Conservation (phyloP, 495 filamentous ascomycete genomes). For the Patellaria atrata region DNA sequence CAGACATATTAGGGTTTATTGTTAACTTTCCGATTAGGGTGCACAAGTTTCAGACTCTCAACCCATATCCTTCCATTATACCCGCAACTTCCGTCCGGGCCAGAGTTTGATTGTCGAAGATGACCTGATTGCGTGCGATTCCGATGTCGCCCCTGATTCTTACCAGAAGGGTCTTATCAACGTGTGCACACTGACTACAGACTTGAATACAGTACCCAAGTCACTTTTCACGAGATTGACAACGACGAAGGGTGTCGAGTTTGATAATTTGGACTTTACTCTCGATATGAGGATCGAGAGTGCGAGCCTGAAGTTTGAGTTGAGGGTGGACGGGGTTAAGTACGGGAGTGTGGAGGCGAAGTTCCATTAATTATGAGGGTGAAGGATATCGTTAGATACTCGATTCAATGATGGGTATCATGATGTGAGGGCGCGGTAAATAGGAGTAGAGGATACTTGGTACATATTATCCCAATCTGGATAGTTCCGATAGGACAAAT, state of each 20-base stretch:
- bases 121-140: constrained; percentile 56
- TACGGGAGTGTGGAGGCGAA: constrained; percentile 60
- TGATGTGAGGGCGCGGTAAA: too few relatives aligned
- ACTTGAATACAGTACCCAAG: constrained; percentile 52
- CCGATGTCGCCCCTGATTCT: constrained; percentile 42
- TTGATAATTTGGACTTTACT: constrained; percentile 61
- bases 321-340: constrained; percentile 57
- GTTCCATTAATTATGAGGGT: constrained; percentile 36
- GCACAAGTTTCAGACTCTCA: constrained; percentile 51
- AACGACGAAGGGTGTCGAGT: constrained; percentile 58
- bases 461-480: too few relatives aligned
- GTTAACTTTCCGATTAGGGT: constrained; percentile 30
- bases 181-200: constrained; percentile 65
- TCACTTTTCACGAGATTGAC: constrained; percentile 50
- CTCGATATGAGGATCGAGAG: constrained; percentile 64
- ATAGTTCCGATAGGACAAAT: too few relatives aligned
- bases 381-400: not conserved
- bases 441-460: too few relatives aligned
- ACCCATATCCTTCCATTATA: constrained; percentile 64
- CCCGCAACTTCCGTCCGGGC: constrained; percentile 56
- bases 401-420: too few relatives aligned
- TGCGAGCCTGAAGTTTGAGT: constrained; percentile 53
- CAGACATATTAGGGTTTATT: not conserved
- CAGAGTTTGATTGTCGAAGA: constrained; percentile 55
- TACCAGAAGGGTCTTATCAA: constrained; percentile 35